Evolutionary conservation across 768 basidiomycete genomes (phyloP).

Genomic region (Leccinum olivaceopallidum): DNA sequence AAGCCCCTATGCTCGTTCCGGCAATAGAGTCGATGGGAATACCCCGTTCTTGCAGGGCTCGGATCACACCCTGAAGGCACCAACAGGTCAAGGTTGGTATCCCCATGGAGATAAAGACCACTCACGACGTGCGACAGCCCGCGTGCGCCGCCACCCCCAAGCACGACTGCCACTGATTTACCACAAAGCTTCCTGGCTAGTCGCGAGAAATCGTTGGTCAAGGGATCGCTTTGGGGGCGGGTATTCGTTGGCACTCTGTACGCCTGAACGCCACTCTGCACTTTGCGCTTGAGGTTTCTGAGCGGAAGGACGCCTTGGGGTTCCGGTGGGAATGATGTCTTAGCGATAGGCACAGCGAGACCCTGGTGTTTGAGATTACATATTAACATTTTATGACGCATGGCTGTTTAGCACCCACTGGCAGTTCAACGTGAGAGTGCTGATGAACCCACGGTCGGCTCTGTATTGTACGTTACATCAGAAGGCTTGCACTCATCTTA

Average conservation of each 20-base stretch:
- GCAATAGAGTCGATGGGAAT: slow-evolving; percentile 95
- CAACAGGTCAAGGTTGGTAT: slow-evolving; percentile 8
- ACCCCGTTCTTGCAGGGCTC: slow-evolving; percentile 86
- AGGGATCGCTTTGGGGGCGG: slow-evolving; percentile 74
- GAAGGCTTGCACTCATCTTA: slow-evolving; percentile 2
- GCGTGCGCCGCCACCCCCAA: slow-evolving; percentile 97
- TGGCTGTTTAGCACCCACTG: slow-evolving; percentile 46
- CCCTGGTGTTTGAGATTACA: slow-evolving; percentile 49
- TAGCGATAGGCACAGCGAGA: slow-evolving; percentile 62
- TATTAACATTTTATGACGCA: not conserved
- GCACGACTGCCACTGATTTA: slow-evolving; percentile 88
- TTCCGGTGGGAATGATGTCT: slow-evolving; percentile 66
- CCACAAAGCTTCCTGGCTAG: slow-evolving; percentile 91
- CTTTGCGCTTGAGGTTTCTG: slow-evolving; percentile 90
- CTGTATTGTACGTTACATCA: slow-evolving; percentile 39
- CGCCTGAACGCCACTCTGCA: slow-evolving; percentile 85
- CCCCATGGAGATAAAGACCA: slow-evolving; percentile 24
- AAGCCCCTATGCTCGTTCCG: slow-evolving; percentile 91
- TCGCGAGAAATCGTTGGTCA: slow-evolving; percentile 89
- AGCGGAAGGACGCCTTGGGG: slow-evolving; percentile 87
- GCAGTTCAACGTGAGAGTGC: slow-evolving; percentile 92
- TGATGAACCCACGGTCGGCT: slow-evolving; percentile 95
- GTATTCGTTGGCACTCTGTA: slow-evolving; percentile 67
- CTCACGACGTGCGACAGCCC: slow-evolving; percentile 73
- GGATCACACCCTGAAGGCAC: slow-evolving; percentile 74